phyloP scores from a whole-genome alignment of 352 stramenopile genomes.

The Pythium rhizo-oryzae region DNA sequence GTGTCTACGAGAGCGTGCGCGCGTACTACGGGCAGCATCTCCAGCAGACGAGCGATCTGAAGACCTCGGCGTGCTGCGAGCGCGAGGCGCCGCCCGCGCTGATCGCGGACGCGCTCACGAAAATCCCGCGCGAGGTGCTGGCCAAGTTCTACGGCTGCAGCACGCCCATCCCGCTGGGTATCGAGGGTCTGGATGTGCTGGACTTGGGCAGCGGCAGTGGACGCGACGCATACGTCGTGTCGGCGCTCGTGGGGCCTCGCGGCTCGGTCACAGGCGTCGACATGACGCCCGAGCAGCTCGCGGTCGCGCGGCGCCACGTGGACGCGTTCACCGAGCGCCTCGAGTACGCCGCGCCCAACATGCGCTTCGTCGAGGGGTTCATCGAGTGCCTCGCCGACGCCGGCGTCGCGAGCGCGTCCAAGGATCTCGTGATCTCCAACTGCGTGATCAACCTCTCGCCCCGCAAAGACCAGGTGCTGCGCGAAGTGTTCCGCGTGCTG shows the following conservation, averaged over 20 bases:
- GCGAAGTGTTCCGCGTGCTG: slow-evolving; percentile 78
- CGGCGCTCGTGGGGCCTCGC: slow-evolving; percentile 74
- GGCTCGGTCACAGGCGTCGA: slow-evolving; percentile 90
- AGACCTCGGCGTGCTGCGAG: slow-evolving; percentile 82
- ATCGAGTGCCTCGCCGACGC: slow-evolving; percentile 90
- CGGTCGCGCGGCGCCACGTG: slow-evolving; percentile 62
- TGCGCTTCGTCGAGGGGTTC: slow-evolving; percentile 86
- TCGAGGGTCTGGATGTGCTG: slow-evolving; percentile 59
- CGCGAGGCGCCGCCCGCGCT: slow-evolving; percentile 17
- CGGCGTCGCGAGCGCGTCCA: slow-evolving; percentile 59
- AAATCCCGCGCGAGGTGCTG: slow-evolving; percentile 61
- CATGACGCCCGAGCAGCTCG: slow-evolving; percentile 90
- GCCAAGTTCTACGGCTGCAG: slow-evolving; percentile 85
- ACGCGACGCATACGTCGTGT: slow-evolving; percentile 84
- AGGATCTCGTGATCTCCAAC: slow-evolving; percentile 93
- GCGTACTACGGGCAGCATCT: slow-evolving; percentile 41
- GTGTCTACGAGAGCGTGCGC: slow-evolving; percentile 27
- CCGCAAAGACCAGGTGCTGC: slow-evolving; percentile 89
- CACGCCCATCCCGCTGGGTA: slow-evolving; percentile 65
- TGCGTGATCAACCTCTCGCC: slow-evolving; percentile 92
- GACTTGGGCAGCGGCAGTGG: slow-evolving; percentile 88
- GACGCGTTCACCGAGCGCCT: slow-evolving; percentile 79
- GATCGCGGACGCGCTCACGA: slow-evolving; percentile 54
- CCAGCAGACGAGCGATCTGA: slow-evolving; percentile 59
- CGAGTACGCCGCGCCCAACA: slow-evolving; percentile 71